Conservation (phyloP, 2,329 filamentous ascomycete genomes). For the Fusarium foetens region DNA sequence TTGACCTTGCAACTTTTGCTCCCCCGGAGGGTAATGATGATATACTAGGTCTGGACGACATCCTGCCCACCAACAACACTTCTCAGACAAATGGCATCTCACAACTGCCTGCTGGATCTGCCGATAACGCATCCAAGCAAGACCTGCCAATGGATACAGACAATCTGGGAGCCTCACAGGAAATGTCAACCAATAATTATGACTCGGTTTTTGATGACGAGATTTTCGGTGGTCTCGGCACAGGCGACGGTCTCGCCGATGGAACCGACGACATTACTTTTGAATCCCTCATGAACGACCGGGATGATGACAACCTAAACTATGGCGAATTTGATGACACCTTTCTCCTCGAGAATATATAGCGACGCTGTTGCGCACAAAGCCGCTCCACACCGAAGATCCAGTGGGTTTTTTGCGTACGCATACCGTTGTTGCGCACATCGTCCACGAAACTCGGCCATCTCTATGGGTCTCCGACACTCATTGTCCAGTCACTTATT, state of each 20-base stretch:
- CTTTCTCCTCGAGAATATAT: constrained; percentile 54
- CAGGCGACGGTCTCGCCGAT: constrained; percentile 48
- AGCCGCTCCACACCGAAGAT: not conserved
- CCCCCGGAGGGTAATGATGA: constrained; percentile 47
- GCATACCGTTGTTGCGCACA: not conserved
- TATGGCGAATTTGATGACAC: constrained; percentile 56
- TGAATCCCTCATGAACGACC: constrained; percentile 60
- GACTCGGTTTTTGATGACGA: constrained; percentile 58
- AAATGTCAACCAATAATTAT: constrained; percentile 41
- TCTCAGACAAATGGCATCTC: constrained; percentile 24
- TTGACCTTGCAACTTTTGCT: constrained; percentile 59
- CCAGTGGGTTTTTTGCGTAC: not conserved
- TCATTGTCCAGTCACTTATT: not conserved
- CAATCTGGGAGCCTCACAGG: constrained; percentile 11
- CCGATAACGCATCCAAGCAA: constrained; percentile 20
- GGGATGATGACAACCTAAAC: constrained; percentile 50
- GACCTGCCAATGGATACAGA: constrained; percentile 13
- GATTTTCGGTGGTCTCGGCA: constrained; percentile 50
- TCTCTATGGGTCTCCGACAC: not conserved
- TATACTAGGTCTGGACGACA: constrained; percentile 46
- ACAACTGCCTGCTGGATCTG: constrained; percentile 18
- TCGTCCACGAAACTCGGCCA: not conserved
- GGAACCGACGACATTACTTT: constrained; percentile 55
- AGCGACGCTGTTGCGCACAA: not conserved
- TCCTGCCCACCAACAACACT: constrained; percentile 42